Base-by-base conservation (phyloP, 306 rosid species). In the Fragaria ananassa region DNA sequence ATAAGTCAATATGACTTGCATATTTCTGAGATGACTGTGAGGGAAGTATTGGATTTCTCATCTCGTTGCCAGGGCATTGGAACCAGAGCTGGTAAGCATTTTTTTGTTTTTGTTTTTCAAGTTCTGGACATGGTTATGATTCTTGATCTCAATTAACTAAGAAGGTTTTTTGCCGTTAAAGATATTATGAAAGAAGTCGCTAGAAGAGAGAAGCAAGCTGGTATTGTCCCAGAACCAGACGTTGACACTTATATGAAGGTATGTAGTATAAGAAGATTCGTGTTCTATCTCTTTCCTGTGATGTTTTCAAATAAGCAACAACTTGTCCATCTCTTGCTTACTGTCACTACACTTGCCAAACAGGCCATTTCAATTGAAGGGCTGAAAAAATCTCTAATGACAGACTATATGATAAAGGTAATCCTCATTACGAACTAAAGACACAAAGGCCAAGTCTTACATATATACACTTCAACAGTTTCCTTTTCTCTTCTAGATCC, bases 351-450 rank as follows among this genome's bases (percentile, higher is more conserved):
- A 53, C 77, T 74, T 74, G 74, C 44, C 34, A 27, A 56, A 64
- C 78, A 87, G 91, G 91, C 91, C n/a, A 83, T 81, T 74, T 85
- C 91, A 79, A 73, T 87, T 76, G 80, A 79, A 57, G 91, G 89
- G 42, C 64, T 81, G 57, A 81, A 77, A 63, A 81, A 75, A 61
- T 81, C 74, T 62, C 81, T 84, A 67, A 85, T 68, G 66, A 82
- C 92, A 18, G 86, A 88, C 69, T 86, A 88, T 68, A 86, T 84
- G 60, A 69, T 86, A 42, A 88, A 86, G 92, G 92, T 88, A 73
- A 74, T 73, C 42, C 35, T 54, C 77, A 23, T n/a, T 67, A 49
- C 47, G 2, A 31, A 60, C 19, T 25, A 11, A 18, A 25, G 29
- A 23, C 8, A 27, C 65, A 60, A 11, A 60, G 9, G 12, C 37